Base-by-base conservation (phyloP, 2,329 filamentous ascomycete species). In the Septoria linicola region DNA sequence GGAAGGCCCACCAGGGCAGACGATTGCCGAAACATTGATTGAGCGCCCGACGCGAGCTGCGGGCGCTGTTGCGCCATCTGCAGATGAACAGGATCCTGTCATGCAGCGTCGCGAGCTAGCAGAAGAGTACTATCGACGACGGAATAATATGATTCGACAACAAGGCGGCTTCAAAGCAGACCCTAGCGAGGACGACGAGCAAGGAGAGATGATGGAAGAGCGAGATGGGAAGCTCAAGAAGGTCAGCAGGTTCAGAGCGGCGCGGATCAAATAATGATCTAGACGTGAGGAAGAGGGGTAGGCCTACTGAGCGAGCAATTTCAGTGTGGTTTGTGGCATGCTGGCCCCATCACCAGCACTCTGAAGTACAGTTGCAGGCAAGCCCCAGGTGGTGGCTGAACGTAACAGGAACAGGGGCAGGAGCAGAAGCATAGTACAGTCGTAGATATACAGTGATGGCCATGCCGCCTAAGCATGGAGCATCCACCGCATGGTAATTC, bases 141-240 rank as follows among this genome's bases (percentile, higher is more conserved):
- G 92, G 16, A 95, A 91, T 66, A 82, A 81, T 63, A 84, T 95
- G 70, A 90, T 96, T 47, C 83, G 89, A 60, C 80, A 84, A 61
- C 83, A 93, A 62, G 90, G 90, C 44, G 90, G 90, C 2, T 95
- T 96, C 68, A 73, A 87, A 62, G 62, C 67, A 2, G 80, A 82
- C 23, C 47, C 49, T 3, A 63, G 87, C 60, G 67, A 71, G 8
- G 80, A 83, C 51, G 81, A 89, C 53, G 83, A 89, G 53, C 77
- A 78, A 39, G 79, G 87, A 45, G 81, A 86, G 1, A 74, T 90
- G 37, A 59, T 71, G 68, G 59, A 69, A 60, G 54, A 69, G 20
- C 42, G 53, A 67, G 57, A 69, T 49, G 68, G 68, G 5, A 65
- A 62, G 54, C 41, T 70, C 45, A 69, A 66, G 61, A 71, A 70